These are phyloP conservation scores for Candida berthetii DNA, from an alignment of 805 yeast species.

Conservation along the genomic window DNA sequence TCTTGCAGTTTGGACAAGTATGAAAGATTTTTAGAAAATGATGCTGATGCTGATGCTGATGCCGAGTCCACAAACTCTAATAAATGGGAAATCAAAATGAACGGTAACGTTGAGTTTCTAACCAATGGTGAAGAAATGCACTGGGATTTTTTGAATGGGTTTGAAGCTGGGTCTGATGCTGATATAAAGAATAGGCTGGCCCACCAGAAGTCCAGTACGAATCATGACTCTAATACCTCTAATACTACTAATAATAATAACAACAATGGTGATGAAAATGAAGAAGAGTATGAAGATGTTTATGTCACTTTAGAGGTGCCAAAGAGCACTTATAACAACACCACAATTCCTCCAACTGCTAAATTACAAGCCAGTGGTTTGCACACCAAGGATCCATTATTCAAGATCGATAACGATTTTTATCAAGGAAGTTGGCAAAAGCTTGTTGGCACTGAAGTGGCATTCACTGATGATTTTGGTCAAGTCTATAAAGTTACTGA, in stretches of 20 bases:
- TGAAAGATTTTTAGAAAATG: slow-evolving; percentile 14
- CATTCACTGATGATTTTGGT: slow-evolving; percentile 19
- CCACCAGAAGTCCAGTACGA: slow-evolving; percentile 8
- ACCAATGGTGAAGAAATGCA: slow-evolving; percentile 85
- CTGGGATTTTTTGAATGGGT: slow-evolving; percentile 75
- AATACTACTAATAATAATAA: not conserved
- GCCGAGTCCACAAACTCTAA: slow-evolving; percentile 16
- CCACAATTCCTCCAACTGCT: slow-evolving; percentile 29
- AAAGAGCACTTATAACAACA: slow-evolving; percentile 22
- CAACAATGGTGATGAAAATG: too few relatives aligned
- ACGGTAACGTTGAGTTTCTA: slow-evolving; percentile 71
- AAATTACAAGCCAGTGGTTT: slow-evolving; percentile 52
- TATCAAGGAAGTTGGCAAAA: slow-evolving; percentile 75
- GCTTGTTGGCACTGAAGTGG: slow-evolving; percentile 72
- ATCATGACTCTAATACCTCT: slow-evolving; percentile 10
- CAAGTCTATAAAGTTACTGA: slow-evolving; percentile 13
- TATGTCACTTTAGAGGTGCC: slow-evolving; percentile 52
- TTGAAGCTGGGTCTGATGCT: slow-evolving; percentile 88
- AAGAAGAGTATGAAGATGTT: slow-evolving; percentile 37
- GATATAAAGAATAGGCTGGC: slow-evolving; percentile 58
- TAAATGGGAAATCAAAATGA: slow-evolving; percentile 57
- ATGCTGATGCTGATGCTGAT: slow-evolving; percentile 9
- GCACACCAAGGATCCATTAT: slow-evolving; percentile 46
- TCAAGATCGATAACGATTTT: slow-evolving; percentile 50
- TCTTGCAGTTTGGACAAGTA: slow-evolving; percentile 80